A percentile compares a stretch with the other conserved stretches of the same genome.
phyloP scores from a whole-genome alignment of 1,284 basidiomycete species.

The Nidula niveotomentosa region DNA sequence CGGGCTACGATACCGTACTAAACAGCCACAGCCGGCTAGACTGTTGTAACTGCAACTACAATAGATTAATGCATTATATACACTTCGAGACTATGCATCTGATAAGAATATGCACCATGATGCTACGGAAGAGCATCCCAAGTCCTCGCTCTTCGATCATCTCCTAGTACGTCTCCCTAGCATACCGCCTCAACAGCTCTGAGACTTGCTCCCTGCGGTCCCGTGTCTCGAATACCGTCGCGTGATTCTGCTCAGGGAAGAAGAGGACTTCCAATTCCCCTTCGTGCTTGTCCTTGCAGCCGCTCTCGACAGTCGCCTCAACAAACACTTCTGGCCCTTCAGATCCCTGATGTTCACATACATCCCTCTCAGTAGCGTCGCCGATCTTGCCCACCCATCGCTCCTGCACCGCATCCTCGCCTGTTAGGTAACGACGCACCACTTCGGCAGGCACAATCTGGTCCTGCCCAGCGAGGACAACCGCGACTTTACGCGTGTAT shows the following conservation, averaged over 20 bases:
- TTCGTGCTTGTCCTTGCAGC: constrained; percentile 7
- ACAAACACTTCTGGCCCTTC: no score
- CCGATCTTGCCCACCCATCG: constrained; percentile 30
- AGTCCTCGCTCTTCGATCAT: no score
- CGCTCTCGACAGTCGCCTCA: no score
- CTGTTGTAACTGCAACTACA: no score
- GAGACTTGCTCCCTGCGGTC: constrained; percentile 34
- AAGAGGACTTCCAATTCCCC: constrained; percentile 49
- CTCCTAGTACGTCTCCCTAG: constrained; percentile 1
- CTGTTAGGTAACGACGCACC: constrained; percentile 54
- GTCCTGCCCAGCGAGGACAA: constrained; percentile 53
- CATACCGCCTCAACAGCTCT: constrained; percentile 37
- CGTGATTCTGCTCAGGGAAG: constrained; percentile 52
- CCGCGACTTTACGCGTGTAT: constrained; percentile 26
- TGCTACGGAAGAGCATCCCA: no score
- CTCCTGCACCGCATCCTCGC: constrained; percentile 24
- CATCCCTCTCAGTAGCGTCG: not conserved
- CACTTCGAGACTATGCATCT: no score
- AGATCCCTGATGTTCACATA: not conserved
- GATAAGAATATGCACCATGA: no score
- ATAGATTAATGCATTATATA: no score
- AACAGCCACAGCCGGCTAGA: no score
- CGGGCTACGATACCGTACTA: no score
- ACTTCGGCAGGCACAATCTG: constrained; percentile 54
- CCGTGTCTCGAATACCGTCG: constrained; percentile 50